These are phyloP conservation scores for Heterobasidion irregulare DNA, from an alignment of 1,284 basidiomycete genomes.

Conservation along the genomic window DNA sequence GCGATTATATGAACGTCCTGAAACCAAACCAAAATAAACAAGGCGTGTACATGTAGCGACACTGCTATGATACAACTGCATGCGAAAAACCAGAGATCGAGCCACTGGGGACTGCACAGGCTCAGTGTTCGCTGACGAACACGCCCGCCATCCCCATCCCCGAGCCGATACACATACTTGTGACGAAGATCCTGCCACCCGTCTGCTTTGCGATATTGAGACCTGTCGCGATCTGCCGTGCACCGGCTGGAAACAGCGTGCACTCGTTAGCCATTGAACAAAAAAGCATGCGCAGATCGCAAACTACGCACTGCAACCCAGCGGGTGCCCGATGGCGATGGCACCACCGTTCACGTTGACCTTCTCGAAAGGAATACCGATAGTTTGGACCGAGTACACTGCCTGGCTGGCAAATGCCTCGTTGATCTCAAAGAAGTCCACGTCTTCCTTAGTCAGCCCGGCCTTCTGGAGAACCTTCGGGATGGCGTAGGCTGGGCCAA, in stretches of 20 bases:
- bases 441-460: conserved; percentile 66
- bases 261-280: not conserved
- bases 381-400: conserved; percentile 69
- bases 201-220: conserved; percentile 78
- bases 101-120: not conserved
- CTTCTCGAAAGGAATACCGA: conserved; percentile 73
- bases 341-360: conserved; percentile 88
- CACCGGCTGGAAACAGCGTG: conserved; percentile 52
- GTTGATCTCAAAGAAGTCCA: conserved; percentile 95
- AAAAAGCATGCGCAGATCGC: not conserved
- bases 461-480: conserved; percentile 71
- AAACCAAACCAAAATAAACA: no score
- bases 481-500: conserved; percentile 89
- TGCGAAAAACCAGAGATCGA: no score
- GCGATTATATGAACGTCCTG: no score
- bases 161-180: conserved; percentile 93
- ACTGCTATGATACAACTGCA: no score
- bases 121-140: conserved; percentile 78
- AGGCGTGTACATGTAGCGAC: no score
- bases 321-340: conserved; percentile 83
- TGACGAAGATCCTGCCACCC: conserved; percentile 71
- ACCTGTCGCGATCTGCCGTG: conserved; percentile 83
- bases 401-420: conserved; percentile 91
- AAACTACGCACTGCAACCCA: conserved; percentile 62
- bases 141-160: conserved; percentile 85